These are phyloP conservation scores for Saccharomyces kudriavzevii DNA, from an alignment of 805 yeast genomes.

Conservation along the genomic window DNA sequence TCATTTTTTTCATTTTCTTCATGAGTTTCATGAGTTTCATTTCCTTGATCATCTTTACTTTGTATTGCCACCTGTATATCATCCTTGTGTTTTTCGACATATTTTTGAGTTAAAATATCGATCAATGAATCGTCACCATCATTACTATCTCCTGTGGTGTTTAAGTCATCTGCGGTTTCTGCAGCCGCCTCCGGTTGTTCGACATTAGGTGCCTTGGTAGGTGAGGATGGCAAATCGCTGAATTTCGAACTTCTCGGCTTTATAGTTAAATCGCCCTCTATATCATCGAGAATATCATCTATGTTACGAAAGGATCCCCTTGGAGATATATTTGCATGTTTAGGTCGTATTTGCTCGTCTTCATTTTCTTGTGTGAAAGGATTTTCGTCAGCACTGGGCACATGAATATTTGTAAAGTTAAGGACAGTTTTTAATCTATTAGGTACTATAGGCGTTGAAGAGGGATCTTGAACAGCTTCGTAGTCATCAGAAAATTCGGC, in stretches of 20 bases:
- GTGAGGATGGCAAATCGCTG: conserved; percentile 25
- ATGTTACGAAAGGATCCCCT: conserved; percentile 20
- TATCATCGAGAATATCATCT: conserved; percentile 26
- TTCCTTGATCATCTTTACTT: not conserved
- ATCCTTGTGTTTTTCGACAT: conserved; percentile 2
- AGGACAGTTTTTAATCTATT: conserved; percentile 20
- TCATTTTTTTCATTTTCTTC: not conserved
- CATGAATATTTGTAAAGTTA: conserved; percentile 19
- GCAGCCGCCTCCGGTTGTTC: not conserved
- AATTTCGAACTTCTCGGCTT: conserved; percentile 6
- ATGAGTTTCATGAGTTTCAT: conserved; percentile 4
- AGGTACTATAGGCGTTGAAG: conserved; percentile 28
- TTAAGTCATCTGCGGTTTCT: not conserved
- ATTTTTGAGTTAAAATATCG: conserved; percentile 21
- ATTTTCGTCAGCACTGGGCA: not conserved
- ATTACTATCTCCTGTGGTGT: conserved; percentile 3
- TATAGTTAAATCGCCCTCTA: conserved; percentile 14
- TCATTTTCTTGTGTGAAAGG: not conserved
- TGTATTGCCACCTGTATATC: not conserved
- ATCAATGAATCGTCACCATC: conserved; percentile 25
- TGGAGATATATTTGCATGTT: not conserved
- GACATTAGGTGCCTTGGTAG: conserved; percentile 7
- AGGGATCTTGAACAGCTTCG: conserved; percentile 13
- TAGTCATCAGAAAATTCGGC: conserved; percentile 13
- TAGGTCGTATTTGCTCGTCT: not conserved